Percentiles rank a stretch among this genome's conserved stretches.
Evolutionary conservation across 2,329 filamentous ascomycete species (phyloP).

Genomic region (Aspergillus tanneri): DNA sequence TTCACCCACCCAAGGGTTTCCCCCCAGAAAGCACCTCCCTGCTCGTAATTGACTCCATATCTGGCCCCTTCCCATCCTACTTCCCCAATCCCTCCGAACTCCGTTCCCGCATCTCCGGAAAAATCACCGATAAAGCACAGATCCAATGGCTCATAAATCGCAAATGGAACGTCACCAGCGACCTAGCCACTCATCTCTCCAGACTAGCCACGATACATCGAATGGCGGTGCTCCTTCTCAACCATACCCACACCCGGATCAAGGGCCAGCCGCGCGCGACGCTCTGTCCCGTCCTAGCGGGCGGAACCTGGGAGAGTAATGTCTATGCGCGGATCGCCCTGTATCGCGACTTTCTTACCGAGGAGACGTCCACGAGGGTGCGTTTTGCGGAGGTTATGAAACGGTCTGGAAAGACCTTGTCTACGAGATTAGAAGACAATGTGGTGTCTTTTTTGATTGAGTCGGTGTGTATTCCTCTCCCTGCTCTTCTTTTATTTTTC

Average conservation of each 20-base stretch:
- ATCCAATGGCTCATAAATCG: constrained; percentile 35
- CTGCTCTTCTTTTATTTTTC: no score
- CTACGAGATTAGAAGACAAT: constrained; percentile 28
- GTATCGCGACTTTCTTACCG: constrained; percentile 69
- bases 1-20: constrained; percentile 63
- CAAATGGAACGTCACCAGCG: constrained; percentile 63
- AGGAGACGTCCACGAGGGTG: constrained; percentile 49
- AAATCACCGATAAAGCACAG: constrained; percentile 43
- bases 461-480: constrained; percentile 27
- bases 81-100: constrained; percentile 62
- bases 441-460: constrained; percentile 44
- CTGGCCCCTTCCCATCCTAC: constrained; percentile 71
- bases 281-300: constrained; percentile 72
- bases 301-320: constrained; percentile 75
- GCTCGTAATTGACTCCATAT: constrained; percentile 75
- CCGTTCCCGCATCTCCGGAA: constrained; percentile 27
- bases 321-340: constrained; percentile 71
- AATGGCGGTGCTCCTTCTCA: constrained; percentile 72
- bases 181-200: constrained; percentile 60
- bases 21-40: constrained; percentile 64
- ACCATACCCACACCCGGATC: constrained; percentile 80
- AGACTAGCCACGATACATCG: constrained; percentile 72
- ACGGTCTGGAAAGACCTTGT: constrained; percentile 53
- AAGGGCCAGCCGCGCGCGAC: constrained; percentile 64
- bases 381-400: constrained; percentile 67